Percentiles rank a stretch among this genome's conserved stretches.
Evolutionary conservation across 768 basidiomycete species (phyloP).

Genomic region (Amanita phalloides): DNA sequence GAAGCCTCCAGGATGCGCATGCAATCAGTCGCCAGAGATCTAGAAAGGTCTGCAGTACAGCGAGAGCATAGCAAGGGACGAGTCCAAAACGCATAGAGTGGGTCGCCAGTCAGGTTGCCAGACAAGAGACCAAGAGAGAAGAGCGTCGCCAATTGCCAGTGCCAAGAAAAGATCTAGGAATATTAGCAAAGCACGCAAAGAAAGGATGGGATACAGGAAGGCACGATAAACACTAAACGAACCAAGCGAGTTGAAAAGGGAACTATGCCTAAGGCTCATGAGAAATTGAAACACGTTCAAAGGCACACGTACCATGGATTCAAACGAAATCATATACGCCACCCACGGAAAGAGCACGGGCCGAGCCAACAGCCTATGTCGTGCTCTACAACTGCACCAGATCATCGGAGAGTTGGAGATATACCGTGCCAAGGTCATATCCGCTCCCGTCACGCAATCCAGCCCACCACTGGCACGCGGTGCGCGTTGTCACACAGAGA

Average conservation of each 20-base stretch:
- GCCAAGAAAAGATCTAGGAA: background rate
- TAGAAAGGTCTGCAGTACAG: background rate
- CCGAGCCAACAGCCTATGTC: background rate
- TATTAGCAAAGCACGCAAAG: no score
- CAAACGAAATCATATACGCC: background rate
- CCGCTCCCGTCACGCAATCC: background rate
- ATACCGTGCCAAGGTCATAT: background rate
- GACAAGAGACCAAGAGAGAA: background rate
- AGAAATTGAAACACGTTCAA: background rate
- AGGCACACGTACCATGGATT: background rate
- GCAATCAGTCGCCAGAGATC: background rate
- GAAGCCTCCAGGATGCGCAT: no score
- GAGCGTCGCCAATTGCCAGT: background rate
- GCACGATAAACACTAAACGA: no score
- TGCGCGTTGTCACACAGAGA: conserved; percentile 7
- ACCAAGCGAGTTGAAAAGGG: background rate
- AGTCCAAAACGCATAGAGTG: no score
- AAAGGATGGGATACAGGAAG: no score
- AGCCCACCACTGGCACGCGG: conserved; percentile 2
- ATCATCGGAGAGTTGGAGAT: background rate
- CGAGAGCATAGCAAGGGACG: no score
- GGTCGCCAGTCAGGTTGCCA: no score
- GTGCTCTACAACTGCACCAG: background rate
- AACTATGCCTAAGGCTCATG: background rate
- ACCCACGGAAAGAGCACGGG: background rate